Percentiles rank a stretch among this genome's conserved stretches.
phyloP scores from a whole-genome alignment of 2,329 filamentous ascomycete genomes.

The Colletotrichum echinochloae region DNA sequence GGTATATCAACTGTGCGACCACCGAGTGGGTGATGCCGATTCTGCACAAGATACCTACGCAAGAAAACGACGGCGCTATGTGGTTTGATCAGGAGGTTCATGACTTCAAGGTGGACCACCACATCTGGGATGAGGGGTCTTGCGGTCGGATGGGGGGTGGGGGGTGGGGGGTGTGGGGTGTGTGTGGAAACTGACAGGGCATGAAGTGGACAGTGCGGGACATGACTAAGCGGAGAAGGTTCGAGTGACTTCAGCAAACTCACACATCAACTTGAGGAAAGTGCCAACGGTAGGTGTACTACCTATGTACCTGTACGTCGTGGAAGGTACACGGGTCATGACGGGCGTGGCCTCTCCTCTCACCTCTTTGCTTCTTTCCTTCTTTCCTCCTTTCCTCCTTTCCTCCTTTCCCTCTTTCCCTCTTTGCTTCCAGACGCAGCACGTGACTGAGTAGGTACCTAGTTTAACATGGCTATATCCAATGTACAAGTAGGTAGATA shows the following conservation, averaged over 20 bases:
- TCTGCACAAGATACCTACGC: background rate
- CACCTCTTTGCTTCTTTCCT: background rate
- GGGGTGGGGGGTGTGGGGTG: no score
- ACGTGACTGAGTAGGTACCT: no score
- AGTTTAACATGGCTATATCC: no score
- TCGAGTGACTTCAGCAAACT: background rate
- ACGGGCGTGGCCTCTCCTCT: slow-evolving; percentile 10
- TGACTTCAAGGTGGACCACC: background rate
- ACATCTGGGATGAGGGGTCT: slow-evolving; percentile 1
- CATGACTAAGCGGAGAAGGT: background rate
- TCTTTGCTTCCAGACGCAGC: background rate
- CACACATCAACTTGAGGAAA: no score
- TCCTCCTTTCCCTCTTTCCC: background rate
- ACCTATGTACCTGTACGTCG: background rate
- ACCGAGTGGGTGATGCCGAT: background rate
- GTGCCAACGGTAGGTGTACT: no score
- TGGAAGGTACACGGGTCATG: background rate
- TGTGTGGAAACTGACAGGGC: no score
- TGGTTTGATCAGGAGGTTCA: background rate
- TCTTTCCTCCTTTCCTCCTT: background rate
- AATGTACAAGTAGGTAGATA: no score
- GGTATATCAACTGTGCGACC: background rate
- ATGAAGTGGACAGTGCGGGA: no score
- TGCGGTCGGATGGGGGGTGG: background rate
- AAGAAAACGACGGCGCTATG: background rate